Percentiles rank a stretch among this genome's conserved stretches.
These are phyloP conservation scores for Sonneratia alba DNA, from an alignment of 345 rosid species.

Conservation along the genomic window DNA sequence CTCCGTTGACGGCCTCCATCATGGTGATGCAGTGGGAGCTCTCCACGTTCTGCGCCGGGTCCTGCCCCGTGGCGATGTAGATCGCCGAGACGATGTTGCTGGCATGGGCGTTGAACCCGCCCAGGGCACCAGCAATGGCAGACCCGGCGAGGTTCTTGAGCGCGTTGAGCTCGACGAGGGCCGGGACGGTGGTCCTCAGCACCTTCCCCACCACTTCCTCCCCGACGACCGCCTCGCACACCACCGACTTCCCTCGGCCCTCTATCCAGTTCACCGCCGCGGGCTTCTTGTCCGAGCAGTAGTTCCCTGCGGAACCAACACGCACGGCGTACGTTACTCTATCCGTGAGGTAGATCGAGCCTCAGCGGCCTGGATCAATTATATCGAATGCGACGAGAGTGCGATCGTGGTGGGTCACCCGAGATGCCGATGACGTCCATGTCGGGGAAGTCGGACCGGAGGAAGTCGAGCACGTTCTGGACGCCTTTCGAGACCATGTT, in stretches of 20 bases:
- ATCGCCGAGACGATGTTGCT: slow-evolving; percentile 39
- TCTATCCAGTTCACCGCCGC: slow-evolving; percentile 49
- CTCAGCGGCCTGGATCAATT: no score
- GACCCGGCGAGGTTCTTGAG: slow-evolving; percentile 43
- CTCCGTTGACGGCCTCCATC: slow-evolving; percentile 44
- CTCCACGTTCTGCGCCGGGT: slow-evolving; percentile 48
- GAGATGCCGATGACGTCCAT: slow-evolving; percentile 55
- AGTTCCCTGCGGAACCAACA: slow-evolving; percentile 24
- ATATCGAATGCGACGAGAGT: neutral
- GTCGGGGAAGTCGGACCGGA: slow-evolving; percentile 36
- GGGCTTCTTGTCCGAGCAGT: slow-evolving; percentile 34
- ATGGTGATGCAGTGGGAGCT: slow-evolving; percentile 46
- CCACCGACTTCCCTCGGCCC: slow-evolving; percentile 46
- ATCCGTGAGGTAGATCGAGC: no score
- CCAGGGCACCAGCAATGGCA: slow-evolving; percentile 36
- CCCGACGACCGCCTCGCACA: slow-evolving; percentile 39
- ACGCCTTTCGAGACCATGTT: slow-evolving; percentile 57
- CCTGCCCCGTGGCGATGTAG: slow-evolving; percentile 47
- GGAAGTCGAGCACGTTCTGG: slow-evolving; percentile 42
- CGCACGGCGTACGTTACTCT: neutral
- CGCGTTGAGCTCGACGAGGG: slow-evolving; percentile 39
- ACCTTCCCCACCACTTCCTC: slow-evolving; percentile 30
- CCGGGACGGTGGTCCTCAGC: slow-evolving; percentile 27
- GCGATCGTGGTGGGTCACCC: slow-evolving; percentile 13
- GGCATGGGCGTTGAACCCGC: slow-evolving; percentile 44